These are phyloP conservation scores for Sclerotinia sclerotiorum DNA, from an alignment of 2,329 filamentous ascomycete genomes.

Conservation along the genomic window DNA sequence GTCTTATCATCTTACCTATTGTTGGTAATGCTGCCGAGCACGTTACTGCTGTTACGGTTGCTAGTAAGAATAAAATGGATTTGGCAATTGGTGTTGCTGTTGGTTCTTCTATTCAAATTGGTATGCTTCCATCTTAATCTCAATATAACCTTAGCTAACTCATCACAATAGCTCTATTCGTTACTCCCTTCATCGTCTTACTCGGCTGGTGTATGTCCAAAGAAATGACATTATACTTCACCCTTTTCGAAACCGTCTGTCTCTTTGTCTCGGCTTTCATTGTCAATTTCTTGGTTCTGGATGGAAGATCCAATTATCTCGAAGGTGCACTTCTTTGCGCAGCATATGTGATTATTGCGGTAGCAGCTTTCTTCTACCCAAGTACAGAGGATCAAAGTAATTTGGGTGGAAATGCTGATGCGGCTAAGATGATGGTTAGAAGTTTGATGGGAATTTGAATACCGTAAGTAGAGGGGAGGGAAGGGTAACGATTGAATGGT, in stretches of 20 bases:
- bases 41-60: constrained; percentile 68
- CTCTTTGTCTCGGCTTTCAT: constrained; percentile 83
- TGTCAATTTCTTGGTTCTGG: constrained; percentile 83
- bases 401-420: constrained; percentile 38
- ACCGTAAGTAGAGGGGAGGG: background rate
- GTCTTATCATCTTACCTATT: constrained; percentile 70
- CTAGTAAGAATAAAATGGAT: constrained; percentile 75
- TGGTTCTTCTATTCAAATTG: constrained; percentile 71
- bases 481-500: background rate
- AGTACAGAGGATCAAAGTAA: constrained; percentile 49
- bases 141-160: background rate
- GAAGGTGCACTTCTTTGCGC: constrained; percentile 71
- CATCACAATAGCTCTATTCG: constrained; percentile 53
- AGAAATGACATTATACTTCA: constrained; percentile 81
- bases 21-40: constrained; percentile 74
- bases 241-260: constrained; percentile 83
- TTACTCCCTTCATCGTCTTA: constrained; percentile 69
- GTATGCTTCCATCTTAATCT: constrained; percentile 28
- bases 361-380: constrained; percentile 68
- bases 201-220: constrained; percentile 68
- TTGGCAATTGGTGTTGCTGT: constrained; percentile 71
- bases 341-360: constrained; percentile 66
- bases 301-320: constrained; percentile 83
- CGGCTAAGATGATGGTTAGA: constrained; percentile 34
- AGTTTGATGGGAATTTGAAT: constrained; percentile 22